Evolutionary conservation across 257 asterid genomes (phyloP).

Genomic region (Solanum chiquidenum): DNA sequence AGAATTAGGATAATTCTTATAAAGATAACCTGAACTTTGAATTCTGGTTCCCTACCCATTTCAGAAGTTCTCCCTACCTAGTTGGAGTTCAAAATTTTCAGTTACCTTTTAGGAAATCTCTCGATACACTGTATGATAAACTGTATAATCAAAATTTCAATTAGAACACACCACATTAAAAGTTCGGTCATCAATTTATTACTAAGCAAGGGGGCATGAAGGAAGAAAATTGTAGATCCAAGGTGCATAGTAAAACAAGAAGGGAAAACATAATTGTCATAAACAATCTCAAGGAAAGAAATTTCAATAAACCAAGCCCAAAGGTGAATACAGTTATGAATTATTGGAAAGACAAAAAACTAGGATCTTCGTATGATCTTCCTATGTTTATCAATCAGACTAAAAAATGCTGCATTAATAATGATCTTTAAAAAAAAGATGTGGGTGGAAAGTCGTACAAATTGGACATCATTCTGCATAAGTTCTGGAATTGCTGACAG

Average conservation of each 20-base stretch:
- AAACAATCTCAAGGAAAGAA: background rate
- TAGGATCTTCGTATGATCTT: background rate
- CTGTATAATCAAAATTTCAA: background rate
- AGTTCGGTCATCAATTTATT: background rate
- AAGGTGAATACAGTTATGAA: background rate
- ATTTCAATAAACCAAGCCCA: background rate
- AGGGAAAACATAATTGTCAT: background rate
- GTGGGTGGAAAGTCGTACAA: constrained; percentile 30
- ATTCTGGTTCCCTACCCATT: background rate
- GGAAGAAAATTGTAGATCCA: background rate
- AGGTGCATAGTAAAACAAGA: background rate
- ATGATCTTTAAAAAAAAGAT: background rate
- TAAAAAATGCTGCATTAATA: background rate
- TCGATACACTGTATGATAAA: background rate
- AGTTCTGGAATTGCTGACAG: constrained; percentile 83
- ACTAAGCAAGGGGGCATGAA: background rate
- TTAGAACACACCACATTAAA: background rate
- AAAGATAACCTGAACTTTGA: background rate
- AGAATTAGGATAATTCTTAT: background rate
- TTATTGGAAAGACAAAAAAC: background rate
- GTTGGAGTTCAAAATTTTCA: background rate
- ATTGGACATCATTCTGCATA: constrained; percentile 79
- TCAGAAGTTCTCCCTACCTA: background rate
- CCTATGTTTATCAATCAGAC: background rate
- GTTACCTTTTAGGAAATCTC: background rate